Evolutionary conservation across 495 filamentous ascomycete species (phyloP).

Genomic region (Cenococcum geophilum): DNA sequence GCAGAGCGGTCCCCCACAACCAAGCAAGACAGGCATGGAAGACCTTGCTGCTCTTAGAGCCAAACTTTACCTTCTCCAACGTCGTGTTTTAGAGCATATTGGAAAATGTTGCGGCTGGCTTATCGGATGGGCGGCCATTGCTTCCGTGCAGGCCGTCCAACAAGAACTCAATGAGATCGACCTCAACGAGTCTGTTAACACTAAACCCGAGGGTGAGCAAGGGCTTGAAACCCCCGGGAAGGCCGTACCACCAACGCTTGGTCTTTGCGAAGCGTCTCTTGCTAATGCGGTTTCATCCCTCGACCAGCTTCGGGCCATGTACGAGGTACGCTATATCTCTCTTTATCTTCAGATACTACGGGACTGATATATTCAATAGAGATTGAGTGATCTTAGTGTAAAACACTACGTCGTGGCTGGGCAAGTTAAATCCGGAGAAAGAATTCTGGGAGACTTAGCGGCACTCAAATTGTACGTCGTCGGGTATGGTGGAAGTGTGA

Average conservation of each 20-base stretch:
- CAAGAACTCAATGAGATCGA: conserved; percentile 53
- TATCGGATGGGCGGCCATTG: conserved; percentile 65
- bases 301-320: conserved; percentile 27
- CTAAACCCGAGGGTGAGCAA: conserved; percentile 22
- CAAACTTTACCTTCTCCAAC: conserved; percentile 70
- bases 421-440: conserved; percentile 66
- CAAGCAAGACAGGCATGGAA: conserved; percentile 54
- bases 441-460: conserved; percentile 78
- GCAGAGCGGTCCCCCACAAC: conserved; percentile 12
- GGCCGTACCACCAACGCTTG: conserved; percentile 12
- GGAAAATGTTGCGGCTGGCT: conserved; percentile 70
- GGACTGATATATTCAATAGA: conserved; percentile 24
- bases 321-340: conserved; percentile 24
- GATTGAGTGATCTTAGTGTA: conserved; percentile 43
- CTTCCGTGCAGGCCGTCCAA: conserved; percentile 47
- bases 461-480: conserved; percentile 64
- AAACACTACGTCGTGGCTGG: conserved; percentile 65
- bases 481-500: conserved; percentile 5
- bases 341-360: not conserved
- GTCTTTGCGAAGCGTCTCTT: conserved; percentile 20
- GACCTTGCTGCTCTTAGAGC: conserved; percentile 78
- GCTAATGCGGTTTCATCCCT: conserved; percentile 26
- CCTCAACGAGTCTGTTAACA: conserved; percentile 36
- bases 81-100: conserved; percentile 69
- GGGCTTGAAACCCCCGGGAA: conserved; percentile 33